These are phyloP conservation scores for Metschnikowia sp. DNA, from an alignment of 805 yeast species.

Conservation along the genomic window DNA sequence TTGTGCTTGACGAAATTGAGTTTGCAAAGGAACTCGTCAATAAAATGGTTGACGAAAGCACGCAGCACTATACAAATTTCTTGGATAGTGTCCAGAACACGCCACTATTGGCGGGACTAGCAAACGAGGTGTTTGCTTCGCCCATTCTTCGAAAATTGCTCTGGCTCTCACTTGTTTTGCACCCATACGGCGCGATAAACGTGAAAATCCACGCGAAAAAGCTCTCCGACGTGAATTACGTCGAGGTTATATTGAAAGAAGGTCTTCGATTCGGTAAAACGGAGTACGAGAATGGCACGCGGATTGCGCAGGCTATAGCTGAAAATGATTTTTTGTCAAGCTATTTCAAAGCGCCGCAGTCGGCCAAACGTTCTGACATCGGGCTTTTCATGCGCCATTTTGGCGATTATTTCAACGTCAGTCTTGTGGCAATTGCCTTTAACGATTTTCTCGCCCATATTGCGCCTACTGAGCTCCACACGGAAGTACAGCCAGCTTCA, in stretches of 20 bases:
- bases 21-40: constrained; percentile 12
- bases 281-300: constrained; percentile 50
- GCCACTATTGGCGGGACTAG: not conserved
- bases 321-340: constrained; percentile 17
- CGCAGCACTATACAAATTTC: constrained; percentile 23
- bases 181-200: constrained; percentile 43
- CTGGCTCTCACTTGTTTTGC: constrained; percentile 49
- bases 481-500: not conserved
- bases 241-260: constrained; percentile 55
- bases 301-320: constrained; percentile 30
- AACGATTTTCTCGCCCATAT: constrained; percentile 19
- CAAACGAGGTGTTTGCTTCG: constrained; percentile 7
- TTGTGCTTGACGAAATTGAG: constrained; percentile 16
- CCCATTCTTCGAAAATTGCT: constrained; percentile 25
- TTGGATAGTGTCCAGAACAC: not conserved
- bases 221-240: constrained; percentile 33
- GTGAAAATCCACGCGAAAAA: constrained; percentile 41
- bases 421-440: constrained; percentile 37
- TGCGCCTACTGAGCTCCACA: not conserved
- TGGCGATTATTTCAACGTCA: constrained; percentile 49
- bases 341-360: constrained; percentile 13
- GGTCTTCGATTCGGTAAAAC: constrained; percentile 64
- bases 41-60: constrained; percentile 21
- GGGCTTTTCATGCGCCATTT: constrained; percentile 58
- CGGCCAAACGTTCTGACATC: constrained; percentile 48